A percentile compares a stretch with the other conserved stretches of the same genome.
These are phyloP conservation scores for Mortierella sp. DNA, from an alignment of 371 early-diverging fungal species.

Conservation along the genomic window DNA sequence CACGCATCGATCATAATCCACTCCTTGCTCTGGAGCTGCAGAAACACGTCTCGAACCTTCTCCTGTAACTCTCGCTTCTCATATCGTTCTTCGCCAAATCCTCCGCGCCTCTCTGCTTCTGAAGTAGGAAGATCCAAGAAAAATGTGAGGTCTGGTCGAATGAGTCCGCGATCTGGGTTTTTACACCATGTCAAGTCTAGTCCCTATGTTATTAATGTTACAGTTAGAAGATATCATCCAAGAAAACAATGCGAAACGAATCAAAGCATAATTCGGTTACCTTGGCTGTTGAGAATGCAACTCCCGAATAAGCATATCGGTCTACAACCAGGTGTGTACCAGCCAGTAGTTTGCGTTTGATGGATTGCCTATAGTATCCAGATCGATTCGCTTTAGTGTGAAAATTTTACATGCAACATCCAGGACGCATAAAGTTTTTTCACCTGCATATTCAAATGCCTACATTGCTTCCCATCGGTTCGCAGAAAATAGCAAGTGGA, in stretches of 20 bases:
- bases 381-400: background rate
- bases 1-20: constrained; percentile 72
- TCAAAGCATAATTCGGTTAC: constrained; percentile 35
- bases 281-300: constrained; percentile 94
- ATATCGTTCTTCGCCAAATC: constrained; percentile 97
- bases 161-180: constrained; percentile 88
- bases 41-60: constrained; percentile 77
- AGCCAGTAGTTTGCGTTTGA: constrained; percentile 64
- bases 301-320: constrained; percentile 98
- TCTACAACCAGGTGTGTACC: constrained; percentile 93
- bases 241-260: too few species aligned
- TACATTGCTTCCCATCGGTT: constrained; percentile 85
- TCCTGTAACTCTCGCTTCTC: constrained; percentile 92
- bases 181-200: constrained; percentile 93
- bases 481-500: constrained; percentile 97
- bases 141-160: constrained; percentile 90
- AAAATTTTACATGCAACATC: background rate
- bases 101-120: constrained; percentile 82
- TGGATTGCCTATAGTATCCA: constrained; percentile 60
- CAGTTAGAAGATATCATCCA: background rate
- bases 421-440: too few species aligned
- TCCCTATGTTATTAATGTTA: constrained; percentile 60
- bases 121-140: constrained; percentile 92
- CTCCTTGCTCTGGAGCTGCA: constrained; percentile 63
- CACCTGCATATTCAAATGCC: background rate